A percentile compares a stretch with the other conserved stretches of the same genome.
These are phyloP conservation scores for Citrus mangshanensis DNA, from an alignment of 345 rosid genomes.

Conservation along the genomic window DNA sequence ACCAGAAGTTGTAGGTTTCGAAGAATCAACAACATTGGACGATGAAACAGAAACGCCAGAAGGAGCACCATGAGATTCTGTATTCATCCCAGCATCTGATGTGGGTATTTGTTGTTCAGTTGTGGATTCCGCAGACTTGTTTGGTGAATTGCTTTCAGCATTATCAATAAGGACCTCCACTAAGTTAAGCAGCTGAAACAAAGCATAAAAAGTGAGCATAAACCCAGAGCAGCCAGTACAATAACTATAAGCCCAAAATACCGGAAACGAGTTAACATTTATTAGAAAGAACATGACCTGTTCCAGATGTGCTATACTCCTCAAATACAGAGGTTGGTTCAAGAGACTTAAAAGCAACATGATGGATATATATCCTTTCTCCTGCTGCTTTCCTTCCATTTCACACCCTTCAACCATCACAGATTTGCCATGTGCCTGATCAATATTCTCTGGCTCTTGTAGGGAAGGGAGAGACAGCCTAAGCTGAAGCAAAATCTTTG, in stretches of 20 bases:
- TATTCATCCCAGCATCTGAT: conserved; percentile 37
- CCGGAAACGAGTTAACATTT: background rate
- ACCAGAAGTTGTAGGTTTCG: conserved; percentile 36
- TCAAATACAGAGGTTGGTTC: conserved; percentile 84
- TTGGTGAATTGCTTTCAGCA: conserved; percentile 61
- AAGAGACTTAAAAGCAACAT: conserved; percentile 84
- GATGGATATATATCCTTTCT: conserved; percentile 53
- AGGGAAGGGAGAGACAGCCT: conserved; percentile 49
- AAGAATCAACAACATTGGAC: conserved; percentile 34
- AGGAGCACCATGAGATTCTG: conserved; percentile 38
- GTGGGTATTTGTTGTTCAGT: conserved; percentile 34
- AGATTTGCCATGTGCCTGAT: conserved; percentile 67
- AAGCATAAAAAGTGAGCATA: conserved; percentile 7
- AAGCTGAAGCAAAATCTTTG: conserved; percentile 73
- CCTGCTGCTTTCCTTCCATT: conserved; percentile 28
- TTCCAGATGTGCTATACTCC: conserved; percentile 96
- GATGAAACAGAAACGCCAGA: conserved; percentile 36
- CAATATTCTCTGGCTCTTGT: conserved; percentile 32
- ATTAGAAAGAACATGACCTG: conserved; percentile 47
- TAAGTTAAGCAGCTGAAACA: conserved; percentile 75
- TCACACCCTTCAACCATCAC: conserved; percentile 53
- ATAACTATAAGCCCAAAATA: background rate
- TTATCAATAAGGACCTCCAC: conserved; percentile 83
- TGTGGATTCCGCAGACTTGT: conserved; percentile 41
- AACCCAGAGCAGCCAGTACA: background rate